Evolutionary conservation across 495 filamentous ascomycete genomes (phyloP), one percentile per base, ranked within the genome.

Genomic region (Aspergillus coremiiformis): DNA sequence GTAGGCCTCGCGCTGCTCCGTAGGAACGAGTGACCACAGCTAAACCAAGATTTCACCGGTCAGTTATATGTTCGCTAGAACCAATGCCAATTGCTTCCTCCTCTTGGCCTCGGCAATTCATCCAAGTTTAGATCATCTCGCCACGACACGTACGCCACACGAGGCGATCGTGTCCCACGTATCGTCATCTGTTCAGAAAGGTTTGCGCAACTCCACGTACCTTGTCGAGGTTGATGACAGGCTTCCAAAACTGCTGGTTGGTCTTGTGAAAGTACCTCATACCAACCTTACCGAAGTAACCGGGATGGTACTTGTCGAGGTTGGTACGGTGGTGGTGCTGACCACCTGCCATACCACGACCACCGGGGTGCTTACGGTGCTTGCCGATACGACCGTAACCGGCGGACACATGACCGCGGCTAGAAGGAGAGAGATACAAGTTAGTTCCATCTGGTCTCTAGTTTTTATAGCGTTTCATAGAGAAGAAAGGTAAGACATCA

Each of bases 261-360:
- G 83, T 81, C 78, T 88, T 89, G 80, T 94, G 90, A 85, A 94
- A 80, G 79, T 93, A 90, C 58, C 90, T 77, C 90, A 95, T 96
- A 79, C 90, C 90, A 55, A 95, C 90, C 79, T 95, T 96, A 74
- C 90, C 90, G 76, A 95, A 96, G 85, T 94, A 95, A 85, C 88
- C 89, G 17, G 87, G 87, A 75, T 92, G 87, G 84, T 87, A 91
- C 76, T 93, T 93, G 76, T 95, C 89, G 62, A 95, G 76, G 78
- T 95, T 95, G 63, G 89, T 95, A 56, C 87, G 77, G 82, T 93
- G 89, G 79, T 96, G 90, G 78, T 96, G 90, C 77, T 74, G 71
- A 79, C 90, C 90, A 89, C 90, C 90, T 70, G 90, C 90, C 78
- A 94, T 84, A 89, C 87, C 89, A 72, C 87, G 84, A 84, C 88